A percentile compares a stretch with the other conserved stretches of the same genome.
Conservation (phyloP, 2,329 filamentous ascomycete species). For the Ophiosphaerella korrae region DNA sequence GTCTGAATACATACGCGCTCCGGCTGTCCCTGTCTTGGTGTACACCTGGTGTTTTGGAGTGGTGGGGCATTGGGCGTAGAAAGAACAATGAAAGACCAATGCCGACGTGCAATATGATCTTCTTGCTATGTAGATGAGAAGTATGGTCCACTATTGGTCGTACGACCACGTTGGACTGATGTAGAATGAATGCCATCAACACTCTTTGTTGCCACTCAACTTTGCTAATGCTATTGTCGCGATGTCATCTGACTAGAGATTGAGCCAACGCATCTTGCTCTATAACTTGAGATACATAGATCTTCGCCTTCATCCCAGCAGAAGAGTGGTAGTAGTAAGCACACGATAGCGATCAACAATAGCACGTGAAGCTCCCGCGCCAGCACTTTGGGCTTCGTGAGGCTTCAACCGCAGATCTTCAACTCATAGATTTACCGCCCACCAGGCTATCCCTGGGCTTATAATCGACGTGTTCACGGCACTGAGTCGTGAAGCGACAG, state of each 20-base stretch:
- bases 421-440: conserved; percentile 13
- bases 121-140: too few relatives aligned
- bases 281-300: background rate
- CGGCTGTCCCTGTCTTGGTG: background rate
- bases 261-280: too few relatives aligned
- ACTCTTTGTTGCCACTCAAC: too few relatives aligned
- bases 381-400: conserved; percentile 17
- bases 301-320: background rate
- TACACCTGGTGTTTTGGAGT: background rate
- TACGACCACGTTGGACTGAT: too few relatives aligned
- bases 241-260: too few relatives aligned
- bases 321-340: too few relatives aligned
- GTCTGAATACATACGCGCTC: background rate
- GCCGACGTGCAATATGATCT: background rate
- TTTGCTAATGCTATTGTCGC: too few relatives aligned
- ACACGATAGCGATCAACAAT: too few relatives aligned
- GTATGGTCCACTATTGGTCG: too few relatives aligned
- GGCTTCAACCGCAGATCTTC: conserved; percentile 20
- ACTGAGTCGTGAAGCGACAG: conserved; percentile 2
- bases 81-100: background rate
- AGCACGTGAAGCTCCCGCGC: too few relatives aligned
- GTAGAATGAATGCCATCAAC: too few relatives aligned
- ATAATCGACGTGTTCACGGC: conserved; percentile 15
- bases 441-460: conserved; percentile 15
- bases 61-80: conserved; percentile 3